Conservation (phyloP, 75 land plant genomes). For the Picea sitchensis region DNA sequence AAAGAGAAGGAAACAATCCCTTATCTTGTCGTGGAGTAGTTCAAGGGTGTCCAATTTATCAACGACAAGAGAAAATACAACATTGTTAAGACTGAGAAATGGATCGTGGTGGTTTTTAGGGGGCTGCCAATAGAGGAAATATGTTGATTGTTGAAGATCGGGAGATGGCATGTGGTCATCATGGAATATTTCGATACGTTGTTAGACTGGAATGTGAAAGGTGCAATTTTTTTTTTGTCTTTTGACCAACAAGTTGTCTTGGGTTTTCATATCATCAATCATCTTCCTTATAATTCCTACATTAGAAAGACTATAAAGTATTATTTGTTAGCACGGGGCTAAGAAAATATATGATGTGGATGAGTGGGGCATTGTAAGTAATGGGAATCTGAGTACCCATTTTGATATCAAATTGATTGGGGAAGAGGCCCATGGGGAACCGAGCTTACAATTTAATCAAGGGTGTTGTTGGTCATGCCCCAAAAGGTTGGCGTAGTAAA, state of each 20-base stretch:
- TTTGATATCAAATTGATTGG: slow-evolving; percentile 80
- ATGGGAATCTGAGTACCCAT: slow-evolving; percentile 47
- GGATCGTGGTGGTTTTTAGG: slow-evolving; percentile 82
- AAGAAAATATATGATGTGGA: slow-evolving; percentile 85
- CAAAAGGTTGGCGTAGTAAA: too few species aligned
- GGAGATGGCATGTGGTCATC: slow-evolving; percentile 90
- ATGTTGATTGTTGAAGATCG: slow-evolving; percentile 45
- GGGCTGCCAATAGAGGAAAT: slow-evolving; percentile 50
- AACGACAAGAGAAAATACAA: slow-evolving; percentile 34
- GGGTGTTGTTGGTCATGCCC: too few species aligned
- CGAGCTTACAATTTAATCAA: neutral
- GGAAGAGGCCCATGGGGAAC: slow-evolving; percentile 49
- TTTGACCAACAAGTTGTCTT: slow-evolving; percentile 59
- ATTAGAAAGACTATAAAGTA: slow-evolving; percentile 81
- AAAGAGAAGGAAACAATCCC: slow-evolving; percentile 43
- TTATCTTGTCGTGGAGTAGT: slow-evolving; percentile 34
- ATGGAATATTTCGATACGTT: slow-evolving; percentile 67
- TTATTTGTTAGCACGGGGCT: slow-evolving; percentile 89
- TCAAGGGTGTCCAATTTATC: slow-evolving; percentile 8
- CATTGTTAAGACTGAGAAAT: slow-evolving; percentile 55
- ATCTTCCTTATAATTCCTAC: slow-evolving; percentile 63
- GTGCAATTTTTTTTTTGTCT: slow-evolving; percentile 55
- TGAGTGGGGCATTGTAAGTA: slow-evolving; percentile 61
- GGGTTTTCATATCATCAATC: slow-evolving; percentile 52
- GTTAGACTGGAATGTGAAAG: slow-evolving; percentile 53